Evolutionary conservation across 441 rosid species (phyloP).

Genomic region (Erysimum cheiri): DNA sequence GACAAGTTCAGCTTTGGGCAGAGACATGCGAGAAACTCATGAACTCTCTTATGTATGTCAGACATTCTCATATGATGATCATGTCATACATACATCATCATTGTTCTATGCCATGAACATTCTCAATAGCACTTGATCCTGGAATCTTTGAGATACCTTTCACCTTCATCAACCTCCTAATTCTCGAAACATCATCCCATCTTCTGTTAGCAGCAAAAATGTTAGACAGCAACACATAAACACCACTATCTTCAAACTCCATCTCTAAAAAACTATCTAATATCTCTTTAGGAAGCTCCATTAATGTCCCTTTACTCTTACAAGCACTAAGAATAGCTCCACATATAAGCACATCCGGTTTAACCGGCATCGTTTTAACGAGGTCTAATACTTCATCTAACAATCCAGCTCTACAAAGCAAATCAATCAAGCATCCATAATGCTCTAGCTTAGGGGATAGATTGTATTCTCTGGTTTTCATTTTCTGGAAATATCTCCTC

Average conservation of each 20-base stretch:
- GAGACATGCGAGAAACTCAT: slow-evolving; percentile 44
- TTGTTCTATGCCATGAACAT: slow-evolving; percentile 11
- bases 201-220: slow-evolving; percentile 45
- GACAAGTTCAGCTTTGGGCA: slow-evolving; percentile 42
- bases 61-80: slow-evolving; percentile 19
- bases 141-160: slow-evolving; percentile 43
- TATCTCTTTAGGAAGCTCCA: slow-evolving; percentile 41
- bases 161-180: slow-evolving; percentile 46
- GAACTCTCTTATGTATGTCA: slow-evolving; percentile 30
- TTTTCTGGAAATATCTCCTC: slow-evolving; percentile 40
- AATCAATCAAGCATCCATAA: slow-evolving; percentile 46
- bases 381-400: slow-evolving; percentile 43
- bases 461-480: slow-evolving; percentile 39
- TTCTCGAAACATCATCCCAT: slow-evolving; percentile 47
- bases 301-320: slow-evolving; percentile 39
- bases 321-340: slow-evolving; percentile 51
- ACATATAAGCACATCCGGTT: slow-evolving; percentile 48
- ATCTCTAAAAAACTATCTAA: slow-evolving; percentile 40
- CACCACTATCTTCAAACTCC: slow-evolving; percentile 49
- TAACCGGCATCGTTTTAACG: slow-evolving; percentile 41
- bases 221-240: slow-evolving; percentile 44
- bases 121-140: slow-evolving; percentile 44
- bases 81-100: slow-evolving; percentile 27
- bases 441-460: slow-evolving; percentile 44
- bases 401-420: slow-evolving; percentile 48